phyloP scores from a whole-genome alignment of 2,329 filamentous ascomycete genomes.

The Colletotrichum nymphaeae region DNA sequence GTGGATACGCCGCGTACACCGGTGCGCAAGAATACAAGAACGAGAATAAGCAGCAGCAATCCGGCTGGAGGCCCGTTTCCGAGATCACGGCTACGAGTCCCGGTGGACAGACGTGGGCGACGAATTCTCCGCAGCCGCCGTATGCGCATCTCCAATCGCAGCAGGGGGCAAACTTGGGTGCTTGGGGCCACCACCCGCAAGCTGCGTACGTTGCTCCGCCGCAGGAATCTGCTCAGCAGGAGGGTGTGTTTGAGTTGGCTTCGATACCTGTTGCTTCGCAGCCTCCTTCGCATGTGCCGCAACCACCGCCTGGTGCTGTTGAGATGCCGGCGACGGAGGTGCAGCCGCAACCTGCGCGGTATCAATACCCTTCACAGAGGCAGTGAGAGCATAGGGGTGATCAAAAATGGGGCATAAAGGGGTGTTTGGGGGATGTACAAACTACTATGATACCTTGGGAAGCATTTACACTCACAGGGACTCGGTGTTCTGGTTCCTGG shows the following conservation, averaged over 20 bases:
- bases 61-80: constrained; percentile 13
- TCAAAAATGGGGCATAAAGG: no score
- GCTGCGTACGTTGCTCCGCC: neutral
- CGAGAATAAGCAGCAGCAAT: constrained; percentile 10
- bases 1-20: neutral
- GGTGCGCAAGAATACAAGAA: constrained; percentile 5
- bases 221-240: neutral
- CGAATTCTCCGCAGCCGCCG: constrained; percentile 10
- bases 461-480: neutral
- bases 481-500: neutral
- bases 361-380: constrained; percentile 11
- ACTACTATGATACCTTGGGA: constrained; percentile 1
- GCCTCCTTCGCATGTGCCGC: neutral
- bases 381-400: neutral
- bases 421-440: neutral
- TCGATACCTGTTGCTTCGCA: constrained; percentile 16
- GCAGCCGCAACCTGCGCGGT: neutral
- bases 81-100: constrained; percentile 9
- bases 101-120: constrained; percentile 30
- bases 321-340: constrained; percentile 36
- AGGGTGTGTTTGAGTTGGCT: constrained; percentile 35
- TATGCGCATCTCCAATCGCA: constrained; percentile 4
- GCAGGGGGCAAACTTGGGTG: constrained; percentile 14
- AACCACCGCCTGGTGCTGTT: constrained; percentile 10
- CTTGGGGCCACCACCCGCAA: constrained; percentile 29